Base-by-base conservation (phyloP, 495 filamentous ascomycete species). In the Podospora sp. region DNA sequence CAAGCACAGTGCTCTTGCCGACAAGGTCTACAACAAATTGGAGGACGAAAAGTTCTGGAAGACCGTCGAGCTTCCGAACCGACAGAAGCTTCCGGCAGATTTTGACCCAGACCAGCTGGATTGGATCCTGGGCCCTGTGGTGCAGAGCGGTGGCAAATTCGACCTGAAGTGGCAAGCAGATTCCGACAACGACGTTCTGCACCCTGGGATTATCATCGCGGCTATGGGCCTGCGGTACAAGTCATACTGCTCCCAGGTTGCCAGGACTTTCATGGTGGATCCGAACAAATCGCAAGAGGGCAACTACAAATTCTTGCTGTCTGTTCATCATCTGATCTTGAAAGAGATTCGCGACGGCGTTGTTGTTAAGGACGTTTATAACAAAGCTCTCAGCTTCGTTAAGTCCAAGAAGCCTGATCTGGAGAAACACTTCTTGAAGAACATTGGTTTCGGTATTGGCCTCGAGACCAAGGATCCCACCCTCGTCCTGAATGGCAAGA, bases 101-200 rank as follows among this genome's bases (percentile, higher is more conserved):
- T 94, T 99, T 71, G 95, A 99, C 75, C 81, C 91, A n/a, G 79
- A 87, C 40, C 92, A 97, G 69, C 88, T 99, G 22, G 95, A 99
- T 77, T 99, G 94, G 93, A 90, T 90, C 29, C 87, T 95, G 64
- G 90, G 90, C 1, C 95, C 95, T n/a, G 88, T 92, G 20, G 86
- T 99, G 56, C 94, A 97, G 80, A 98, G 95, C 73, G 95, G 96
- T 70, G 95, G 95, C 26, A 90, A 90, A 71, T 99, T 96, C 76
- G 96, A 98, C 76, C 80, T 99, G 36, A 92, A 90, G 71, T 85
- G 94, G 67, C 87, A 83, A 50, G 83, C 90, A 1, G 85, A 88
- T 60, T 84, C 92, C 4, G 91, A 97, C 70, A 86, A 90, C 60
- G 91, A 89, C 70, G 90, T 92, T 65, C 87, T 99, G n/a, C 92